phyloP scores from a whole-genome alignment of 345 rosid genomes.

The Hibiscus syriacus region DNA sequence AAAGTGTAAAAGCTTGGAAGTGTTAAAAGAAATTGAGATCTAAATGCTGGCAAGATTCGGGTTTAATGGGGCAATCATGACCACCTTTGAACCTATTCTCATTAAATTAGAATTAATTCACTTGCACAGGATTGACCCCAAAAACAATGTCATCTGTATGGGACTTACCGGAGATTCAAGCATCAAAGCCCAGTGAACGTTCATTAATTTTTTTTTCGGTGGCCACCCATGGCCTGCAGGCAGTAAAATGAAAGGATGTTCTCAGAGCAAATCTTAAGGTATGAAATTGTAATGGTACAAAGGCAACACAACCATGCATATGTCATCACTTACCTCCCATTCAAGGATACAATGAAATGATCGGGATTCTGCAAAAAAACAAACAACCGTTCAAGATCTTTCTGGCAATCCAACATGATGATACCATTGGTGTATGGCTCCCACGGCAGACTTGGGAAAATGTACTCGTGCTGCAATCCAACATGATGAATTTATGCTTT shows the following conservation, averaged over 20 bases:
- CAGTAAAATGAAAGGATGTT: not conserved
- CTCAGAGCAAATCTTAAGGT: not conserved
- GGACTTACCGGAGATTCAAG: slow-evolving; percentile 18
- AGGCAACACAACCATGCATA: not conserved
- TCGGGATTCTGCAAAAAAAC: slow-evolving; percentile 25
- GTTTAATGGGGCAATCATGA: not conserved
- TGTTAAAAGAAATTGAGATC: not conserved
- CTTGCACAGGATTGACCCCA: too few species aligned
- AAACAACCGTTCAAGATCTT: slow-evolving; percentile 20
- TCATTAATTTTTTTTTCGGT: slow-evolving; percentile 10
- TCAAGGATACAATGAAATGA: slow-evolving; percentile 29
- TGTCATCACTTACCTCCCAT: slow-evolving; percentile 27
- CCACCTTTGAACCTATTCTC: not conserved
- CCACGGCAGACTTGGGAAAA: slow-evolving; percentile 29
- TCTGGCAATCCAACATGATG: slow-evolving; percentile 18
- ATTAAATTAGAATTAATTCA: not conserved
- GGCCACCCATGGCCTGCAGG: slow-evolving; percentile 38
- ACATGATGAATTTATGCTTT: too few species aligned
- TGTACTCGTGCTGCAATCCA: slow-evolving; percentile 12
- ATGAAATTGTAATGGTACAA: not conserved
- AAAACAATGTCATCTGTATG: too few species aligned
- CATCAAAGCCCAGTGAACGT: slow-evolving; percentile 10
- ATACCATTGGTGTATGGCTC: slow-evolving; percentile 28
- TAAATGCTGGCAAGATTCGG: not conserved
- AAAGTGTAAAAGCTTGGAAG: not conserved